Percentiles rank a stretch among this genome's conserved stretches.
phyloP scores from a whole-genome alignment of 2,329 filamentous ascomycete species.

The Cercospora sojina region DNA sequence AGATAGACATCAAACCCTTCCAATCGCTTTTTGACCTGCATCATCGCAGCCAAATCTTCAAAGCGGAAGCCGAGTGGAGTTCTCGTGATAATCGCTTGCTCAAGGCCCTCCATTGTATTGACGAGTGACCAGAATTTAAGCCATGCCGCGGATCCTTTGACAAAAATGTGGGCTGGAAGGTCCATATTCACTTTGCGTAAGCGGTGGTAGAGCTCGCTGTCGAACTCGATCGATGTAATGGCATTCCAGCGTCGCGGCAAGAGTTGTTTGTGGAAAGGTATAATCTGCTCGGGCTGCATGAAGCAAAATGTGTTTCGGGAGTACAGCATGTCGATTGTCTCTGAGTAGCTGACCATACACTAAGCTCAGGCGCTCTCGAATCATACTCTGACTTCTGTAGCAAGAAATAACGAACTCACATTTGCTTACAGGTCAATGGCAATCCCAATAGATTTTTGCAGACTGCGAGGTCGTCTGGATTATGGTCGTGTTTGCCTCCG shows the following conservation, averaged over 20 bases:
- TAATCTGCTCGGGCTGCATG: background rate
- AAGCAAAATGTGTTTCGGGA: slow-evolving; percentile 1
- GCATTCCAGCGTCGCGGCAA: background rate
- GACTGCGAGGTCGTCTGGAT: background rate
- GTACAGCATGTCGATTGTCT: background rate
- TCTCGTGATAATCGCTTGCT: background rate
- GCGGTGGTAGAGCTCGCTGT: background rate
- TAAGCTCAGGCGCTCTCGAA: background rate
- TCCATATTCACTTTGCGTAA: background rate
- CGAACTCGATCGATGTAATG: slow-evolving; percentile 4
- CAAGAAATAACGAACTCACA: background rate
- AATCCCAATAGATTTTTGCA: background rate
- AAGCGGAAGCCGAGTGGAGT: background rate
- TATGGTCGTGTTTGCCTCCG: background rate
- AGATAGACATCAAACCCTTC: background rate
- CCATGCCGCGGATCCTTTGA: background rate
- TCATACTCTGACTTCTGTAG: no score
- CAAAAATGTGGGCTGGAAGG: background rate
- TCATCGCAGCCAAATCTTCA: background rate
- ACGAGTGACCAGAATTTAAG: background rate
- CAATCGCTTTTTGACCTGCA: background rate
- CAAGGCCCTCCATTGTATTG: background rate
- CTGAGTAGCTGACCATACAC: background rate
- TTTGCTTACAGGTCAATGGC: slow-evolving; percentile 5
- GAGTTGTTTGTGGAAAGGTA: background rate